Percentiles rank a stretch among this genome's conserved stretches.
Conservation (phyloP, 202 grass and related monocot species). For the Digitaria exilis region DNA sequence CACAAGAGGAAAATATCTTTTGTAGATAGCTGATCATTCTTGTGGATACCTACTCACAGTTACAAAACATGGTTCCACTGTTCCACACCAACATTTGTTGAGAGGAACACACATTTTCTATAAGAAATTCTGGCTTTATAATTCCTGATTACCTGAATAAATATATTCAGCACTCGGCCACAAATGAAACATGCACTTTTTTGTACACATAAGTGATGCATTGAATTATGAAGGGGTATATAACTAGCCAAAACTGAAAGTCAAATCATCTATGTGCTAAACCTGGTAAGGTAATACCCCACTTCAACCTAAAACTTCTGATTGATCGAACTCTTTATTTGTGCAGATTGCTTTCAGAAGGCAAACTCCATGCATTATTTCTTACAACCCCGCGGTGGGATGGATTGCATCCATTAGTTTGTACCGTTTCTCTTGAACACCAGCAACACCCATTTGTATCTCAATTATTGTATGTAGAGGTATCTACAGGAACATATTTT, state of each 20-base stretch:
- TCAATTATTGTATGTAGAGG: constrained; percentile 98
- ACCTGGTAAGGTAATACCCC: not conserved
- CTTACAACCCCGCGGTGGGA: constrained; percentile 43
- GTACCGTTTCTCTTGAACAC: constrained; percentile 98
- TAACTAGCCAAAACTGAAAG: constrained; percentile 10
- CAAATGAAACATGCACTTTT: not conserved
- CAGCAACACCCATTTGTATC: constrained; percentile 98
- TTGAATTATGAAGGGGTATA: not conserved
- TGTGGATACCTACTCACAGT: no score
- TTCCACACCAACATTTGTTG: not conserved
- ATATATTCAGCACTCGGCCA: not conserved
- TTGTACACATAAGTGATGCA: not conserved
- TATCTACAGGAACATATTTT: constrained; percentile 56
- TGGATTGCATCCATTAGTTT: constrained; percentile 90
- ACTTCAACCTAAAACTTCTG: not conserved
- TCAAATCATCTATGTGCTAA: constrained; percentile 21
- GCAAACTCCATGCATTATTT: constrained; percentile 1
- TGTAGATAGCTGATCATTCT: not conserved
- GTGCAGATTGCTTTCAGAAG: not conserved
- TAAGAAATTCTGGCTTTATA: not conserved
- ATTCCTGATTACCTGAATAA: constrained; percentile 7
- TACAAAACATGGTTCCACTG: no score
- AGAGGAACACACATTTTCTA: not conserved
- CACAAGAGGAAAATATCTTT: not conserved
- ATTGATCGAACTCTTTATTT: constrained; percentile 14